Base-by-base conservation (phyloP, 257 asterid species). In the Leonotis leonurus region DNA sequence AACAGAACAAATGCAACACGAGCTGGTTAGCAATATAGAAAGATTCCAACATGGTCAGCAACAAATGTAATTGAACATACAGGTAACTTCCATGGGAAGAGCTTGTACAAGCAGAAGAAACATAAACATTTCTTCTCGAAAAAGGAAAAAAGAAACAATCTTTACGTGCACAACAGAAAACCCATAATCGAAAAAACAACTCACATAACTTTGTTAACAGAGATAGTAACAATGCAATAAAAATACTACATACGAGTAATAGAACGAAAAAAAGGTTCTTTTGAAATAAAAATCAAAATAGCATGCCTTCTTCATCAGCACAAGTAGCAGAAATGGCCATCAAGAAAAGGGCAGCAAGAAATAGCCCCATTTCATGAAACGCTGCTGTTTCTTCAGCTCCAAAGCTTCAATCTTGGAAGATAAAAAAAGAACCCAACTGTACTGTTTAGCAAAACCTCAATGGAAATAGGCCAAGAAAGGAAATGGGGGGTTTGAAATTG, bases 291-390 rank as follows among this genome's bases (percentile, higher is more conserved):
- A 65, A 6, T 0, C 17, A 44, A 16, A 64, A 64, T 53, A 45
- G 67, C 62, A n/a, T 16, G 83, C 96, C 89, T 79, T 87, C 86
- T 71, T 82, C 86, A 71, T 71, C 87, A 65, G 85, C 82, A 44
- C 75, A 56, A 75, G 75, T 56, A 76, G 80, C 68, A 62, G 85
- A 82, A 12, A 78, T 18, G 50, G 64, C 49, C 48, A 65, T 53
- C 46, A 78, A 53, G 62, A 81, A 60, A 68, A 83, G 74, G 40
- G 70, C 71, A 40, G 75, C 44, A 35, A 77, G 24, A 69, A 69
- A 30, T 17, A 65, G 57, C 60, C 69, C 84, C 94, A 79, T 80
- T 45, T 52, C 36, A 20, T 32, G 11, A 9, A 11, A 6, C 49
- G 54, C 20, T 41, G 72, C 62, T 62, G 49, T 27, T 66, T 67